A percentile compares a stretch with the other conserved stretches of the same genome.
Conservation (phyloP, 805 yeast genomes). For the Nakazawaea holstii region DNA sequence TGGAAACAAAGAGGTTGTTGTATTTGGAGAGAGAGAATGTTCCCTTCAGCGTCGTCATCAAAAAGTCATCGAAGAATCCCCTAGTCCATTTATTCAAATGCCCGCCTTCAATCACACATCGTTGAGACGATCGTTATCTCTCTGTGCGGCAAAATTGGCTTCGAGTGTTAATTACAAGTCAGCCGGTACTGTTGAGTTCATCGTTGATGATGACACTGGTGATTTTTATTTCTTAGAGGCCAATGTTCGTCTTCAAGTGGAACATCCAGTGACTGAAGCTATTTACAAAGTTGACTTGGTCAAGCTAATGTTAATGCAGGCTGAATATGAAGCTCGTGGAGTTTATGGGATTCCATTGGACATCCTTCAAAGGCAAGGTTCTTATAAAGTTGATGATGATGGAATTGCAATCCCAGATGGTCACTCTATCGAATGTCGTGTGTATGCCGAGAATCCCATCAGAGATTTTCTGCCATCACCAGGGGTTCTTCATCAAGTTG, state of each 20-base stretch:
- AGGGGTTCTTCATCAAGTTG: slow-evolving; percentile 20
- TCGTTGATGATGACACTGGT: slow-evolving; percentile 22
- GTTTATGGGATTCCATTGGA: slow-evolving; percentile 16
- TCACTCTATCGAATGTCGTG: slow-evolving; percentile 23
- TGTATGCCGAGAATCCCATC: slow-evolving; percentile 24
- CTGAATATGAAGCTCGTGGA: slow-evolving; percentile 19
- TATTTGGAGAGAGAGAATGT: slow-evolving; percentile 25
- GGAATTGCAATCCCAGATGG: slow-evolving; percentile 20
- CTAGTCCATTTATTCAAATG: slow-evolving; percentile 20
- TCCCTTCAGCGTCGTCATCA: slow-evolving; percentile 27
- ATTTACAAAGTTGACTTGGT: slow-evolving; percentile 21
- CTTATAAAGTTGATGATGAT: slow-evolving; percentile 4
- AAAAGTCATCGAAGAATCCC: slow-evolving; percentile 25
- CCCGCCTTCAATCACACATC: slow-evolving; percentile 8
- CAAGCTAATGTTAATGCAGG: slow-evolving; percentile 20
- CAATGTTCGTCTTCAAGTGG: slow-evolving; percentile 26
- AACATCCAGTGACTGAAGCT: slow-evolving; percentile 24
- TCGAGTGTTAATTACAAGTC: slow-evolving; percentile 20
- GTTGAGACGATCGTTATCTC: slow-evolving; percentile 16
- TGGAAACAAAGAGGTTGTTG: slow-evolving; percentile 21
- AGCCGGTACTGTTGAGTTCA: slow-evolving; percentile 26
- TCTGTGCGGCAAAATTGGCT: slow-evolving; percentile 19
- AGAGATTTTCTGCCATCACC: slow-evolving; percentile 23
- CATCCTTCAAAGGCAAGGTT: slow-evolving; percentile 10
- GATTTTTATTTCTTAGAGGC: slow-evolving; percentile 22